phyloP scores from a whole-genome alignment of 352 stramenopile genomes.

The Blastocystis sp. region DNA sequence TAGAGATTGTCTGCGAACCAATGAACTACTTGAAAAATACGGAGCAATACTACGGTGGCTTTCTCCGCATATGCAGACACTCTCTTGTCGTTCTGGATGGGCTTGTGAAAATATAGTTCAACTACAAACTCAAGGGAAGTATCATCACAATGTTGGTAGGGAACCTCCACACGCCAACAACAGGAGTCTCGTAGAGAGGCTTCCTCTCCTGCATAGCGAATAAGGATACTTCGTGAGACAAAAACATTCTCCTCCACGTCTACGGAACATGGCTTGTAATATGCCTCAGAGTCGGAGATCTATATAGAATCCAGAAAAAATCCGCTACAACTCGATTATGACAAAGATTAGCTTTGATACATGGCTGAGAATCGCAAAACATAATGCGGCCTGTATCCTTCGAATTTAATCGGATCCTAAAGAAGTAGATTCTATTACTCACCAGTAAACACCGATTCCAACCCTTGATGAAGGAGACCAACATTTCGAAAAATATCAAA shows the following conservation, averaged over 20 bases:
- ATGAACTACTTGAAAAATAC: not conserved
- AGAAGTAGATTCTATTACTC: not conserved
- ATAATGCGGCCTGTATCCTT: not conserved
- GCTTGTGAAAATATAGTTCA: conserved; percentile 13
- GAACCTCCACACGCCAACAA: conserved; percentile 47
- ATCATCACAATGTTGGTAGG: conserved; percentile 13
- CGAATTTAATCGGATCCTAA: not conserved
- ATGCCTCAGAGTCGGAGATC: not conserved
- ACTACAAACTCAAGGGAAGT: conserved; percentile 6
- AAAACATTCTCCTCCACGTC: not conserved
- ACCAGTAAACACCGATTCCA: not conserved
- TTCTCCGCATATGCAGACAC: conserved; percentile 38
- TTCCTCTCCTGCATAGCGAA: conserved; percentile 49
- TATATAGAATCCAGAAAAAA: not conserved
- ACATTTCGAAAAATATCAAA: conserved; percentile 53
- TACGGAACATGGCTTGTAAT: conserved; percentile 49
- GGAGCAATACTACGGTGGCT: not conserved
- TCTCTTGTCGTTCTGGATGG: conserved; percentile 28
- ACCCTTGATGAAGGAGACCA: conserved; percentile 1
- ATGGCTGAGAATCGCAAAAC: conserved; percentile 36
- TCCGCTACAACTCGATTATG: not conserved
- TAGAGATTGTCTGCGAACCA: conserved; percentile 17
- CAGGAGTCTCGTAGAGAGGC: conserved; percentile 46
- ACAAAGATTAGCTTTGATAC: conserved; percentile 11
- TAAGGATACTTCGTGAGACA: conserved; percentile 36